Evolutionary conservation across 2,329 filamentous ascomycete species (phyloP), one percentile per base, ranked within the genome.

Genomic region (Stagonosporopsis chrysanthemi): DNA sequence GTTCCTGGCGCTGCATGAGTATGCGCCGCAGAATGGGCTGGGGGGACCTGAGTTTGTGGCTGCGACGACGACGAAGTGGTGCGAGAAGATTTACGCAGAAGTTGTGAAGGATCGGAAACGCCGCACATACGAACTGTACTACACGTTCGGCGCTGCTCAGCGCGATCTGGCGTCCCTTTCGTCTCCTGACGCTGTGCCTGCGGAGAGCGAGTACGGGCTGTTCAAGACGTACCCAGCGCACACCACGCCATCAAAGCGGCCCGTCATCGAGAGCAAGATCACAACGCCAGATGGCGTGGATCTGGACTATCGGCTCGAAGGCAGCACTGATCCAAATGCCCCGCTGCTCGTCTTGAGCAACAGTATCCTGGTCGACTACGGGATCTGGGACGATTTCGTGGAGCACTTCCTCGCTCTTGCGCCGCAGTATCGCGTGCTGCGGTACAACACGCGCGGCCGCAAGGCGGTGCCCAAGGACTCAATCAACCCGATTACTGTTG

Each of bases 381-480:
- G 85, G 72, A 95, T 96, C 84, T 96, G 92, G 92, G 89, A 95
- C 66, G 81, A 82, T 1, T 86, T 96, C 57, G 78, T 95, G 0
- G 77, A 80, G 1, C 78, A 85, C n/a, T 83, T 95, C 63, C 73
- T 82, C 39, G 66, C 75, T 12, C 82, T 83, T 47, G 73, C 77
- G 0, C 85, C 88, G 23, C 85, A 86, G 3, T 88, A 91, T 73
- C 87, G 90, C 48, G 83, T 96, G 62, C 80, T 96, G 1, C 88
- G 91, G 9, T 96, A 92, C 78, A 86, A 91, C 73, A 84, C 86
- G 2, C 90, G 92, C 48, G 92, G 92, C 6, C 86, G 91, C 6
- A 81, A 82, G 62, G 70, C 76, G 3, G 64, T 75, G 78, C 83
- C 70, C 64, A 67, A 41, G 63, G 76, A 38, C 70, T 75, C 76